phyloP scores from a whole-genome alignment of 1,139 yeast species.

The Meyerozyma elateridarum region DNA sequence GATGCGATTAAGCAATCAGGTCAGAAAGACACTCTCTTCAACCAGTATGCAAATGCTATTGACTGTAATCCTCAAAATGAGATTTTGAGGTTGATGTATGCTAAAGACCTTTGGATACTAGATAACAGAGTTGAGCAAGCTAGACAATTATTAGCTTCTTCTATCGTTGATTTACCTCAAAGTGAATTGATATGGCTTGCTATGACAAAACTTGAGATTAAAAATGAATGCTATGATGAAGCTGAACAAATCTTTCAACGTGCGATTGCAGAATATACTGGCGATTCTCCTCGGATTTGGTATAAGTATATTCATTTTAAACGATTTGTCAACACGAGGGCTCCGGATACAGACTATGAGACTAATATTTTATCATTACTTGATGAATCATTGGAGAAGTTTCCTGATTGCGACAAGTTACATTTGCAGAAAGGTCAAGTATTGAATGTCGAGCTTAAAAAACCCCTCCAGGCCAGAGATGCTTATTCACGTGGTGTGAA shows the following conservation, averaged over 20 bases:
- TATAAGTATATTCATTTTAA: conserved; percentile 57
- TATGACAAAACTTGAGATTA: conserved; percentile 57
- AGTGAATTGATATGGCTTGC: conserved; percentile 68
- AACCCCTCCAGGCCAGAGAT: conserved; percentile 41
- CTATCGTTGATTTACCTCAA: conserved; percentile 34
- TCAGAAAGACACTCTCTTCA: conserved; percentile 29
- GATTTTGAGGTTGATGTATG: conserved; percentile 61
- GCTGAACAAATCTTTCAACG: conserved; percentile 42
- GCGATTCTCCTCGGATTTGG: conserved; percentile 50
- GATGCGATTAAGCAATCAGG: conserved; percentile 37
- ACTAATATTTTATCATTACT: conserved; percentile 33
- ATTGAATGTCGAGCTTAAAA: conserved; percentile 23
- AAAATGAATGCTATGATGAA: conserved; percentile 26
- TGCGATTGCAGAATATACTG: conserved; percentile 31
- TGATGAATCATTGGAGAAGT: conserved; percentile 42
- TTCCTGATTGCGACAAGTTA: conserved; percentile 46
- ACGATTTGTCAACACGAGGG: conserved; percentile 24
- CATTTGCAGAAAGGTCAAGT: conserved; percentile 60
- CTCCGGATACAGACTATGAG: conserved; percentile 7
- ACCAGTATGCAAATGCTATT: conserved; percentile 49
- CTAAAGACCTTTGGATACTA: conserved; percentile 60
- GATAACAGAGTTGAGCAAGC: conserved; percentile 49
- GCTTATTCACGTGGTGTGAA: conserved; percentile 47
- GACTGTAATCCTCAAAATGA: conserved; percentile 44
- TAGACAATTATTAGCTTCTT: conserved; percentile 45